Conservation (phyloP, 2,329 filamentous ascomycete genomes). For the Fusarium sp. region DNA sequence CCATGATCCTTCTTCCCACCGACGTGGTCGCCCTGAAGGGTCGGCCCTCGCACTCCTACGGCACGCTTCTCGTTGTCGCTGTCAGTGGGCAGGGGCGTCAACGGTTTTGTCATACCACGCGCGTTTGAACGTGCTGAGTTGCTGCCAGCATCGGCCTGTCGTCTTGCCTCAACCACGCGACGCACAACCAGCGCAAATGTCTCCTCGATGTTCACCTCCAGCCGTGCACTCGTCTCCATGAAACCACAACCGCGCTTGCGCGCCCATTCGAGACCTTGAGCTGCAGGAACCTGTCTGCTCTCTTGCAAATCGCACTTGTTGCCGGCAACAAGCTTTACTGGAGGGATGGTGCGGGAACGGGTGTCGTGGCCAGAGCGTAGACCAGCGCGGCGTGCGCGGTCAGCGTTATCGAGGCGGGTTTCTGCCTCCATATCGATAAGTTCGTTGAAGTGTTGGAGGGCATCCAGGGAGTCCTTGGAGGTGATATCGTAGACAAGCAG, state of each 20-base stretch:
- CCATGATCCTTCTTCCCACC: slow-evolving; percentile 55
- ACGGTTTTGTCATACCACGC: slow-evolving; percentile 67
- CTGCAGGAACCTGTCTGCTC: slow-evolving; percentile 74
- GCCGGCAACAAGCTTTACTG: slow-evolving; percentile 84
- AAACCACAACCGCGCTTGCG: slow-evolving; percentile 78
- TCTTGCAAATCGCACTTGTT: slow-evolving; percentile 88
- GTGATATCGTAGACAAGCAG: slow-evolving; percentile 91
- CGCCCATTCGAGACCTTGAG: slow-evolving; percentile 81
- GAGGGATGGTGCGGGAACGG: slow-evolving; percentile 67
- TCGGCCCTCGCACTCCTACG: slow-evolving; percentile 58
- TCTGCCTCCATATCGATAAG: slow-evolving; percentile 87
- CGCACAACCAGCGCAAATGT: slow-evolving; percentile 79
- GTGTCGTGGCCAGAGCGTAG: slow-evolving; percentile 48
- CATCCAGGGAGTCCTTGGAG: slow-evolving; percentile 72
- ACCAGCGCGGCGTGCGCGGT: slow-evolving; percentile 60
- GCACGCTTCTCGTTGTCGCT: slow-evolving; percentile 58
- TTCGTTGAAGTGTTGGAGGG: slow-evolving; percentile 82
- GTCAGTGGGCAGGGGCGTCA: slow-evolving; percentile 63
- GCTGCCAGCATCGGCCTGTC: slow-evolving; percentile 60
- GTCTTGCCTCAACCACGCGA: slow-evolving; percentile 68
- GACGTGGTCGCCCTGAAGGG: slow-evolving; percentile 56
- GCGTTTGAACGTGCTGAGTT: slow-evolving; percentile 58
- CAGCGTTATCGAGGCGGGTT: slow-evolving; percentile 71
- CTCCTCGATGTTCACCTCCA: slow-evolving; percentile 91
- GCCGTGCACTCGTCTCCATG: slow-evolving; percentile 87